phyloP scores from a whole-genome alignment of 2,329 filamentous ascomycete species.

The Chalara sp. region DNA sequence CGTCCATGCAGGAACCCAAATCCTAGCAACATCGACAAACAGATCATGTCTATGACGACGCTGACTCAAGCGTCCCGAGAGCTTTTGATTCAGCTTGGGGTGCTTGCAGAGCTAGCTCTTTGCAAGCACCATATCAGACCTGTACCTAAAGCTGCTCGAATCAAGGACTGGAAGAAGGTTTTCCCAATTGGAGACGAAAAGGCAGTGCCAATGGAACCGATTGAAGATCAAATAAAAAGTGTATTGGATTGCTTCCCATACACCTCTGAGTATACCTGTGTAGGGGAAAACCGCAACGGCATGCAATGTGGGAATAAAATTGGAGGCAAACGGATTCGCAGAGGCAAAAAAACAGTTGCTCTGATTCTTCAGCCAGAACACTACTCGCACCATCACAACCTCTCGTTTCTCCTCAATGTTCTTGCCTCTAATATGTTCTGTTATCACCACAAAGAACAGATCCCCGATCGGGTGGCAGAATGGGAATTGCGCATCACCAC shows the following conservation, averaged over 20 bases:
- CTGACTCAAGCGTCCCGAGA: not conserved
- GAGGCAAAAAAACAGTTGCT: not conserved
- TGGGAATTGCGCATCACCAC: not conserved
- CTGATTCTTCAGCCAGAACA: not conserved
- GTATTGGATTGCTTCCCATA: not conserved
- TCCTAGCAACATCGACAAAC: too few relatives aligned
- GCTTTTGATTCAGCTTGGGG: not conserved
- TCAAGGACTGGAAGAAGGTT: not conserved
- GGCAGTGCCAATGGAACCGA: not conserved
- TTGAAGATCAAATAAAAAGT: not conserved
- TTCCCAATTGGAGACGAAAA: not conserved
- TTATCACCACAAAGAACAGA: not conserved
- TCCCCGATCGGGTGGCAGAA: not conserved
- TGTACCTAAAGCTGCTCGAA: not conserved
- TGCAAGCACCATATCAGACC: not conserved
- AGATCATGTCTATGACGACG: not conserved
- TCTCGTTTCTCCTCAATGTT: not conserved
- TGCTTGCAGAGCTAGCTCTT: not conserved
- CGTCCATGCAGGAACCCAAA: too few relatives aligned
- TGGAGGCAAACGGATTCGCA: not conserved
- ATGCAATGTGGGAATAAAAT: not conserved
- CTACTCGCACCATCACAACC: not conserved
- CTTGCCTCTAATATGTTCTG: not conserved
- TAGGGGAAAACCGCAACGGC: not conserved
- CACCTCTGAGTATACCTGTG: not conserved